These are phyloP conservation scores for Neurospora sp. DNA, from an alignment of 495 filamentous ascomycete genomes.

Conservation along the genomic window DNA sequence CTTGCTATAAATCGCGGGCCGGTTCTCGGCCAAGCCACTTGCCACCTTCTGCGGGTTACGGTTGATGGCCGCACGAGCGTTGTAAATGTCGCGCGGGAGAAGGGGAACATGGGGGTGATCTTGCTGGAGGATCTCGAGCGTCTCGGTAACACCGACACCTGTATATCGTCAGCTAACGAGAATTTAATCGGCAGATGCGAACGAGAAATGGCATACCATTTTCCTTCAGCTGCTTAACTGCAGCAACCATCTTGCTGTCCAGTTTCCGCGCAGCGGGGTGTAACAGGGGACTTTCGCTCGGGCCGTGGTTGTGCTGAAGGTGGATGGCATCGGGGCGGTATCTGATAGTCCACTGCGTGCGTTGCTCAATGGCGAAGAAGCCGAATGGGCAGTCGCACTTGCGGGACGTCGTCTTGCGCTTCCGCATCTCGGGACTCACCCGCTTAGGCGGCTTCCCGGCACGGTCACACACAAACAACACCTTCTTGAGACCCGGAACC, in stretches of 20 bases:
- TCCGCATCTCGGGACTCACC: conserved; percentile 42
- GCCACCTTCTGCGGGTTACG: conserved; percentile 47
- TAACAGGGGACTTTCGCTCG: conserved; percentile 44
- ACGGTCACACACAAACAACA: conserved; percentile 47
- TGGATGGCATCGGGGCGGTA: conserved; percentile 41
- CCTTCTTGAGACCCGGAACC: conserved; percentile 46
- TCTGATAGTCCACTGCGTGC: conserved; percentile 46
- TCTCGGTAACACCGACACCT: conserved; percentile 47
- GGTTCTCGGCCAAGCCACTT: conserved; percentile 38
- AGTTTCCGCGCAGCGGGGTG: conserved; percentile 48
- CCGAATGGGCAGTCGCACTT: conserved; percentile 51
- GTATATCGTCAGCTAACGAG: conserved; percentile 12
- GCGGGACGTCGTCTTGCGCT: conserved; percentile 46
- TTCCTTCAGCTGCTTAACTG: conserved; percentile 46
- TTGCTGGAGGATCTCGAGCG: conserved; percentile 45
- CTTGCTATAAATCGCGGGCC: conserved; percentile 47
- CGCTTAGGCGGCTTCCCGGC: conserved; percentile 44
- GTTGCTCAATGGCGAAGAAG: conserved; percentile 47
- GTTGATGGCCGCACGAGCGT: conserved; percentile 47
- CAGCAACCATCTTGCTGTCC: conserved; percentile 48
- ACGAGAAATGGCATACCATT: conserved; percentile 29
- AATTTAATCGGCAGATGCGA: not conserved
- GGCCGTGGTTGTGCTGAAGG: conserved; percentile 44
- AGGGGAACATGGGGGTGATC: conserved; percentile 44
- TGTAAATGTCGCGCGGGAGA: conserved; percentile 48